A percentile compares a stretch with the other conserved stretches of the same genome.
Evolutionary conservation across 2,329 filamentous ascomycete genomes (phyloP).

Genomic region (Stagonosporopsis chrysanthemi): DNA sequence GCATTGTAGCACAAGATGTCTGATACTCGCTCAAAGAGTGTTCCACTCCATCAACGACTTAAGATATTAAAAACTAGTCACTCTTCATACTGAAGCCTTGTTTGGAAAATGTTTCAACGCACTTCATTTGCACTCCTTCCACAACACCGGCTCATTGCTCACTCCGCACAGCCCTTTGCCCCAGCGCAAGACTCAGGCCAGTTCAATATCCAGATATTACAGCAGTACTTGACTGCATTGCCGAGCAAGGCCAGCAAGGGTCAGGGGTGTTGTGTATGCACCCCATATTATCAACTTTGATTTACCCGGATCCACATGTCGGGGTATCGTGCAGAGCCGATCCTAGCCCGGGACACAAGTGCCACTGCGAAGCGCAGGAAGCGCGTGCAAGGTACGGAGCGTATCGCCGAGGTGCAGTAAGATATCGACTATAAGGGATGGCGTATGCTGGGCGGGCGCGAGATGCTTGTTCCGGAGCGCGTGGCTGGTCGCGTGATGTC

Average conservation of each 20-base stretch:
- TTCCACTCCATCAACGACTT: not conserved
- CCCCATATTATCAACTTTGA: slow-evolving; percentile 16
- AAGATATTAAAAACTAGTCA: too few relatives aligned
- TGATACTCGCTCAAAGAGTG: not conserved
- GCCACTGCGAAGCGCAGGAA: not conserved
- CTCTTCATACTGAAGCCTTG: not conserved
- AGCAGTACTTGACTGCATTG: slow-evolving; percentile 10
- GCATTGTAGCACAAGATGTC: not conserved
- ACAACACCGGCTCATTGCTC: not conserved
- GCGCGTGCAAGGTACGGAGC: slow-evolving; percentile 1
- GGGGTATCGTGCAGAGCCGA: slow-evolving; percentile 5
- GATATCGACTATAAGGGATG: not conserved
- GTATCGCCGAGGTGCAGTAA: slow-evolving; percentile 6
- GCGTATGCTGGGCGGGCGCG: not conserved
- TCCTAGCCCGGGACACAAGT: not conserved
- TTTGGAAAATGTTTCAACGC: not conserved
- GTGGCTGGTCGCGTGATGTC: not conserved
- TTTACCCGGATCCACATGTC: slow-evolving; percentile 17
- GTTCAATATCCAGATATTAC: slow-evolving; percentile 10
- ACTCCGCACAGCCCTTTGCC: slow-evolving; percentile 1
- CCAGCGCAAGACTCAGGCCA: slow-evolving; percentile 17
- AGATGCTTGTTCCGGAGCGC: not conserved
- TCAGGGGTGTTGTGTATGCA: slow-evolving; percentile 11
- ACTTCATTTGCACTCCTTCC: not conserved
- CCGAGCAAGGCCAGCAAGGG: not conserved